A percentile compares a stretch with the other conserved stretches of the same genome.
Conservation (phyloP, 2,329 filamentous ascomycete genomes). For the Xenosphaeropsis pyriputrescens region DNA sequence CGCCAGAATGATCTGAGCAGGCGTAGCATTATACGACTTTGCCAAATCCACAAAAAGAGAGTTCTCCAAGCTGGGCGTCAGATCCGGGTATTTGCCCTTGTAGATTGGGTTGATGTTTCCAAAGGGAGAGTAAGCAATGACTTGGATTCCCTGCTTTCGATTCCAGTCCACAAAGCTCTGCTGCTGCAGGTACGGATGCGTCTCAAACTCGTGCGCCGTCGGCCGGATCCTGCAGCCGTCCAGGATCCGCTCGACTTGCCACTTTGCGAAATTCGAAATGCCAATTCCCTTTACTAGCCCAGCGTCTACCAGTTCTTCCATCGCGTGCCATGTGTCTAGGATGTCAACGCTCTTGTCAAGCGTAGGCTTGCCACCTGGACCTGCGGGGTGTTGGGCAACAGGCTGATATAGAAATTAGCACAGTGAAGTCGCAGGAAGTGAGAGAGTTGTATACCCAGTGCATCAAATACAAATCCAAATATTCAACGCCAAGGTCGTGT, state of each 20-base stretch:
- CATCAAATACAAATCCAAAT: conserved; percentile 20
- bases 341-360: conserved; percentile 21
- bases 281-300: conserved; percentile 60
- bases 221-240: conserved; percentile 35
- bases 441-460: conserved; percentile 15
- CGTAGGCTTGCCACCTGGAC: background rate
- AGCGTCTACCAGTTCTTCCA: conserved; percentile 58
- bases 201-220: conserved; percentile 70
- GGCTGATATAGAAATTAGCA: conserved; percentile 1
- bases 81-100: conserved; percentile 13
- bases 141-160: conserved; percentile 37
- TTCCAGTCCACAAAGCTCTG: conserved; percentile 45
- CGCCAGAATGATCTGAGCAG: conserved; percentile 27
- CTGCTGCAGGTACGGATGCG: conserved; percentile 77
- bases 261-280: conserved; percentile 66
- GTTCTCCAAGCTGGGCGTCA: conserved; percentile 14
- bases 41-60: conserved; percentile 24
- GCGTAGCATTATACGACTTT: conserved; percentile 22
- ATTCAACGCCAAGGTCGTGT: conserved; percentile 17
- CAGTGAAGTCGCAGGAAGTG: background rate
- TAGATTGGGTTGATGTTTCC: conserved; percentile 23
- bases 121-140: conserved; percentile 54
- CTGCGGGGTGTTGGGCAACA: background rate
- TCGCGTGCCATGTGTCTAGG: conserved; percentile 66
- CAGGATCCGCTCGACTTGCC: conserved; percentile 35